Base-by-base conservation (phyloP, 257 asterid genomes). In the Solanum pinnatisectum region DNA sequence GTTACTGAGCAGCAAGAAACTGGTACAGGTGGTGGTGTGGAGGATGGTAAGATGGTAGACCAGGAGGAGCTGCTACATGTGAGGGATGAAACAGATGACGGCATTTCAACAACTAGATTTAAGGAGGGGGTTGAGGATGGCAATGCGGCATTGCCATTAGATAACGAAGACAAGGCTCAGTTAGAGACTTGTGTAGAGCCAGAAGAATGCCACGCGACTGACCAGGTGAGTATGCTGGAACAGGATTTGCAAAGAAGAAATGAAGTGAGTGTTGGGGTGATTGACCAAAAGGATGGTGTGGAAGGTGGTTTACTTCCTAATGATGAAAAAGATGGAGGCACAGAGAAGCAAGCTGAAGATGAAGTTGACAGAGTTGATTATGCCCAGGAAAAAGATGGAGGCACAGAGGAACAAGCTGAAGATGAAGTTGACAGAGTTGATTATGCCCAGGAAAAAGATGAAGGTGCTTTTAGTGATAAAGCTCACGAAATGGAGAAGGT, bases 401-500 rank as follows among this genome's bases (percentile, higher is more conserved):
- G 68, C n/a, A 77, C 46, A 46, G 49, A 33, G 42, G 74, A 35
- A 23, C 88, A 86, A 71, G 44, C 60, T 33, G 63, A 86, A 86
- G 84, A 33, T 71, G 93, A 88, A 84, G 89, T 86, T 87, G 91
- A 85, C 89, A 89, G 87, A 86, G 91, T 87, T 78, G 85, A 83
- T 30, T 89, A 70, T 73, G 92, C 87, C 85, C 84, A 68, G 73
- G 87, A 83, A 72, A 89, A 93, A 65, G 92, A 87, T 77, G 92
- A 73, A 18, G 92, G 87, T 49, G 70, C 30, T 33, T 85, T n/a
- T 67, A 83, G 88, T 88, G 93, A 86, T 85, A 92, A 87, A 83
- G 92, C 88, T 90, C 89, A 60, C 83, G 95, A 88, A 90, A 92
- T 87, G 39, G 91, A 88, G 89, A 92, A 88, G 89, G 87, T 88